Base-by-base conservation (phyloP, 2,329 filamentous ascomycete species). In the Penicillium brasilianum region DNA sequence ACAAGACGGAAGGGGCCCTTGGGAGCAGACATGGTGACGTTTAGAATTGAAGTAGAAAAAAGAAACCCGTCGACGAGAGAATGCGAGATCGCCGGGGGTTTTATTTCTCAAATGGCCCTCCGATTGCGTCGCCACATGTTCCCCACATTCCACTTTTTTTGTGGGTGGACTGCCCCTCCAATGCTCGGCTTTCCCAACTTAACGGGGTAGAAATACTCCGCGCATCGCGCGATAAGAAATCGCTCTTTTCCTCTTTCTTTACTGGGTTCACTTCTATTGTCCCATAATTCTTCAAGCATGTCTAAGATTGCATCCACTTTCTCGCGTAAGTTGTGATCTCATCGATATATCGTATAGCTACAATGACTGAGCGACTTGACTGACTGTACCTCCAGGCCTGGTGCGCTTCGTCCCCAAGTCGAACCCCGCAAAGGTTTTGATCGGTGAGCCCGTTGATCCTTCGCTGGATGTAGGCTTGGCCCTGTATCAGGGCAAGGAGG, bases 1-100 rank as follows among this genome's bases (percentile, higher is more conserved):
- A 90, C 83, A 13, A 90, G 82, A 67, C 80, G 84, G 76, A 83
- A 90, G 3, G 86, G 86, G 18, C 86, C 86, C 66, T 82, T 80
- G 14, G 82, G 78, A 59, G 73, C 64, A 63, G 71, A 66, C 70
- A 72, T 75, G 32, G 11, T 65, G 64, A 59, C 51, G 28, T 50
- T 51, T 39, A 56, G 30, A 50, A 11, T 46, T 22, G n/a, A 49
- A 32, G 37, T 46, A 22, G n/a, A 49, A 32, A 34, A 46, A 54
- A 39, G 9, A 32, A 28, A 48, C 53, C 20, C 9, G n/a, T 48
- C 5, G 6, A 8, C 16, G 16, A 62, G n/a, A n/a, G n/a, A n/a
- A n/a, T 30, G 57, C 64, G 64, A 67, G 48, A 61, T 64, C 67
- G 63, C 48, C 59, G 65, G 60, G 58, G 39, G 67, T 66, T 62